phyloP scores from a whole-genome alignment of 2,329 filamentous ascomycete species.

The Zymoseptoria ardabiliae region DNA sequence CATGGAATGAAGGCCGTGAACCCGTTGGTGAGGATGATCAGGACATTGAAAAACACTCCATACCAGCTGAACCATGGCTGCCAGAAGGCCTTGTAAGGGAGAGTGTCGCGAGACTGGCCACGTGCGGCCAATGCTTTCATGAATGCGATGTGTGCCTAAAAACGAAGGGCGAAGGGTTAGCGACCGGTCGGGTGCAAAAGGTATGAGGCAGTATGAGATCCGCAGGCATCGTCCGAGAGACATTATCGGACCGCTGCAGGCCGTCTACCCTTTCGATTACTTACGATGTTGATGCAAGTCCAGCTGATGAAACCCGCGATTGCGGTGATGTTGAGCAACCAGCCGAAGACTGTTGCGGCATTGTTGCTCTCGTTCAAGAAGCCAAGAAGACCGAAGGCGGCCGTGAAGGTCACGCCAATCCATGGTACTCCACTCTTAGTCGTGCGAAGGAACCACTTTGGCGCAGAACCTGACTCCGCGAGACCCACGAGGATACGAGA shows the following conservation, averaged over 20 bases:
- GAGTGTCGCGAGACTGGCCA: slow-evolving; percentile 56
- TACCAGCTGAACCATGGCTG: slow-evolving; percentile 69
- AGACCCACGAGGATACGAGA: slow-evolving; percentile 62
- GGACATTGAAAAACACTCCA: slow-evolving; percentile 53
- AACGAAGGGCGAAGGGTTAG: no score
- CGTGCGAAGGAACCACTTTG: slow-evolving; percentile 49
- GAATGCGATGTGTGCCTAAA: slow-evolving; percentile 55
- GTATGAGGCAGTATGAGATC: no score
- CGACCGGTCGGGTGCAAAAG: no score
- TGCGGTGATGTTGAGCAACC: slow-evolving; percentile 66
- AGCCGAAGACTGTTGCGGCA: slow-evolving; percentile 61
- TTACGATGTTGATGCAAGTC: slow-evolving; percentile 44
- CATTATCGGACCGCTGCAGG: no score
- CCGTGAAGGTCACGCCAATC: slow-evolving; percentile 61
- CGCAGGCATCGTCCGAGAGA: no score
- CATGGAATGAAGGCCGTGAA: slow-evolving; percentile 71
- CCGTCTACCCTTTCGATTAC: no score
- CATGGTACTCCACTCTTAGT: slow-evolving; percentile 62
- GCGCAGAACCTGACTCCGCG: slow-evolving; percentile 52
- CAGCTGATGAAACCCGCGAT: slow-evolving; percentile 71
- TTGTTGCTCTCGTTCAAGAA: slow-evolving; percentile 68
- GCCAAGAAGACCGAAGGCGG: slow-evolving; percentile 61
- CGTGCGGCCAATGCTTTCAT: slow-evolving; percentile 62
- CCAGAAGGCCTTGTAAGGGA: slow-evolving; percentile 63
- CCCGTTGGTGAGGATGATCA: slow-evolving; percentile 70